A percentile compares a stretch with the other conserved stretches of the same genome.
Conservation (phyloP, 2,329 filamentous ascomycete species). For the Cercospora zeina region DNA sequence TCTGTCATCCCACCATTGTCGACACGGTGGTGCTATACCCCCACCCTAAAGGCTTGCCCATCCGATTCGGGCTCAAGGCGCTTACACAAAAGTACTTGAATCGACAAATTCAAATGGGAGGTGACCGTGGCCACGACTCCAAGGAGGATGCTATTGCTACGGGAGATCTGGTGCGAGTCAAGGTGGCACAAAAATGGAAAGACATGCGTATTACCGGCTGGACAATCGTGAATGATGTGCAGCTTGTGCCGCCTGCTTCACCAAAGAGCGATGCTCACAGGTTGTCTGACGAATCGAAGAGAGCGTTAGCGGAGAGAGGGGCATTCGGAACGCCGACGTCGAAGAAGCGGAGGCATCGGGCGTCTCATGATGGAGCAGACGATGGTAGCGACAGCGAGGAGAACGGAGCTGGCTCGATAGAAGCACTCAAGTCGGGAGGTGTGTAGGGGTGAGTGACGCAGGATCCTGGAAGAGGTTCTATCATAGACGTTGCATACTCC, state of each 20-base stretch:
- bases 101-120: slow-evolving; percentile 75
- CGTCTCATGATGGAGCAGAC: slow-evolving; percentile 22
- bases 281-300: slow-evolving; percentile 3
- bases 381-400: slow-evolving; percentile 14
- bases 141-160: slow-evolving; percentile 88
- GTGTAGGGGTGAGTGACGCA: background rate
- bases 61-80: slow-evolving; percentile 72
- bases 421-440: background rate
- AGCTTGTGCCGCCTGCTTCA: slow-evolving; percentile 32
- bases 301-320: slow-evolving; percentile 12
- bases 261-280: background rate
- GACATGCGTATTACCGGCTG: slow-evolving; percentile 67
- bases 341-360: slow-evolving; percentile 23
- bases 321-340: slow-evolving; percentile 1
- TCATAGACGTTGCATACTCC: background rate
- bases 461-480: background rate
- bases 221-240: slow-evolving; percentile 55
- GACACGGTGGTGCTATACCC: slow-evolving; percentile 86
- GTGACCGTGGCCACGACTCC: slow-evolving; percentile 74
- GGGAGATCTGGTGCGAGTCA: slow-evolving; percentile 76
- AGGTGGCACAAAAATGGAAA: slow-evolving; percentile 70
- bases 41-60: slow-evolving; percentile 72
- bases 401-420: background rate
- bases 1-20: slow-evolving; percentile 81
- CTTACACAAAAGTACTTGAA: slow-evolving; percentile 71